Percentiles rank a stretch among this genome's conserved stretches.
These are phyloP conservation scores for Marasmius tenuissimus DNA, from an alignment of 1,284 basidiomycete species.

Conservation along the genomic window DNA sequence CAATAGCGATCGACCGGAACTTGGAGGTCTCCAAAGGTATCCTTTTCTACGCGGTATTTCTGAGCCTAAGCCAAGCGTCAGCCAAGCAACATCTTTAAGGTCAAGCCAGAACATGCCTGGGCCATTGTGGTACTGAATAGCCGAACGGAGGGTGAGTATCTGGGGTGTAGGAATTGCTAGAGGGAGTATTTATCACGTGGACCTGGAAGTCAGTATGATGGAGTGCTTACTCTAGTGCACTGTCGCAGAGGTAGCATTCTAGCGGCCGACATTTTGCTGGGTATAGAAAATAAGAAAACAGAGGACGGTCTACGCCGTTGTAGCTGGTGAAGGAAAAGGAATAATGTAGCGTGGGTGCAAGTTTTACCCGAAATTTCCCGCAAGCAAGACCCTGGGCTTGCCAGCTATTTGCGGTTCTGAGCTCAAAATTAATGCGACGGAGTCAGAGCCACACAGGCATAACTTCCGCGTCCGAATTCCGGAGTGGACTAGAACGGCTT, in stretches of 20 bases:
- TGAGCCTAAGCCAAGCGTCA: constrained; percentile 32
- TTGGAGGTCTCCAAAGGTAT: constrained; percentile 91
- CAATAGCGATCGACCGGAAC: constrained; percentile 96
- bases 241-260: not conserved
- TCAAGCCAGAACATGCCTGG: constrained; percentile 12
- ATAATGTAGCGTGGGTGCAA: not conserved
- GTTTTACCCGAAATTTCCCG: not conserved
- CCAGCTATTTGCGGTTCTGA: no score
- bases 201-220: not conserved
- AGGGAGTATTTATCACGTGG: not conserved
- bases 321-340: not conserved
- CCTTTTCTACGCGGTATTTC: constrained; percentile 69
- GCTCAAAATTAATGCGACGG: no score
- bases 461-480: no score
- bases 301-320: not conserved
- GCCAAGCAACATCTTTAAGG: not conserved
- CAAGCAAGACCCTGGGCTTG: not conserved
- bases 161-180: not conserved
- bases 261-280: not conserved
- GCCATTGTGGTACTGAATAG: constrained; percentile 2
- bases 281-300: not conserved
- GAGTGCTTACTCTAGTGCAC: not conserved
- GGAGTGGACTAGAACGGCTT: no score
- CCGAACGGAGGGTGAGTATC: not conserved
- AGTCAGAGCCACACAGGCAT: no score